phyloP scores from a whole-genome alignment of 257 asterid genomes.

The Scutellaria barbata region DNA sequence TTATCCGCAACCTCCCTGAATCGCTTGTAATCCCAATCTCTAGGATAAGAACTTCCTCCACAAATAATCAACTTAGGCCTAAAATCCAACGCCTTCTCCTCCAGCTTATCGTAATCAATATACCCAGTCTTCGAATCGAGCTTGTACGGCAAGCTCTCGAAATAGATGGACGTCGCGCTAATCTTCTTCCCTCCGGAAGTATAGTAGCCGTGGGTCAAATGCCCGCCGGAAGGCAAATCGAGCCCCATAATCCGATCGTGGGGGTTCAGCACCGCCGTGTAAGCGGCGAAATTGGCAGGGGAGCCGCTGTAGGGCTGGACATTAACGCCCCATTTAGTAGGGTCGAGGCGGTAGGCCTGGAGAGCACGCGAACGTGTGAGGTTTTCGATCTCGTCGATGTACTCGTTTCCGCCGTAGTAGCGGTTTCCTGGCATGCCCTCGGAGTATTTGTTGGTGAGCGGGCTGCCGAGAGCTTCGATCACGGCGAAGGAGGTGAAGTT shows the following conservation, averaged over 20 bases:
- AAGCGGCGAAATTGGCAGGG: slow-evolving; percentile 83
- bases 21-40: slow-evolving; percentile 78
- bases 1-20: slow-evolving; percentile 64
- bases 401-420: slow-evolving; percentile 69
- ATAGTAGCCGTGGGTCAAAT: slow-evolving; percentile 78
- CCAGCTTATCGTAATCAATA: slow-evolving; percentile 79
- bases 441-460: slow-evolving; percentile 68
- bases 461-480: slow-evolving; percentile 64
- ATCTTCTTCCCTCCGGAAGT: slow-evolving; percentile 92
- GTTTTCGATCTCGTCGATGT: slow-evolving; percentile 66
- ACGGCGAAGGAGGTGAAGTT: slow-evolving; percentile 85
- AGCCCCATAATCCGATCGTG: slow-evolving; percentile 86
- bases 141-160: slow-evolving; percentile 95
- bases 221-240: slow-evolving; percentile 88
- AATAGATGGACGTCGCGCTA: slow-evolving; percentile 85
- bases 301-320: slow-evolving; percentile 78
- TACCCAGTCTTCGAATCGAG: slow-evolving; percentile 81
- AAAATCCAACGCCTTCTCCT: slow-evolving; percentile 80
- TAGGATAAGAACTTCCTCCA: slow-evolving; percentile 90
- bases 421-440: slow-evolving; percentile 71
- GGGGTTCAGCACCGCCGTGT: slow-evolving; percentile 79
- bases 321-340: slow-evolving; percentile 70
- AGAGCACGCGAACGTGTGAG: slow-evolving; percentile 70
- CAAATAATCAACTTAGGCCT: slow-evolving; percentile 92
- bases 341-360: slow-evolving; percentile 64